Conservation (phyloP, 2,329 filamentous ascomycete species). For the Cladophialophora bantiana region DNA sequence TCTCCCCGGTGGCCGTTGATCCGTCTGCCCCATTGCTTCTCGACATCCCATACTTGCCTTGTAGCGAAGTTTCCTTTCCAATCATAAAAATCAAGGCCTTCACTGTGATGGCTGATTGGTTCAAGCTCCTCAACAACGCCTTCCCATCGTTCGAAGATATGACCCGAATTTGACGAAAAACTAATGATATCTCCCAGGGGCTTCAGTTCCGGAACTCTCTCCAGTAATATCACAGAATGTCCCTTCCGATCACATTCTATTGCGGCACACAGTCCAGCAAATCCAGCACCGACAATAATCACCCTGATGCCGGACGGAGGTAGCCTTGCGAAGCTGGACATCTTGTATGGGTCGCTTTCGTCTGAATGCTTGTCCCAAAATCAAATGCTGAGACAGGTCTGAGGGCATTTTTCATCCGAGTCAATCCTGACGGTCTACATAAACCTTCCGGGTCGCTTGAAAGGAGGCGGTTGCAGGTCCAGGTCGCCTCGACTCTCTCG, state of each 20-base stretch:
- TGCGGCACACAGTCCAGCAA: conserved; percentile 46
- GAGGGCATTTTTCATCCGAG: background rate
- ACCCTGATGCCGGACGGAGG: conserved; percentile 56
- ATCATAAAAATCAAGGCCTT: conserved; percentile 42
- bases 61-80: conserved; percentile 45
- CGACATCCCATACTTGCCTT: conserved; percentile 45
- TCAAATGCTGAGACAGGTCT: background rate
- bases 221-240: conserved; percentile 46
- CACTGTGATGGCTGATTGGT: conserved; percentile 45
- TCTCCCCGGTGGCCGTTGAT: conserved; percentile 48
- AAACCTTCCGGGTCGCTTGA: background rate
- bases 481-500: background rate
- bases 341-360: conserved; percentile 10
- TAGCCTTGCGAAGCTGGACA: conserved; percentile 32
- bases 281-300: conserved; percentile 58
- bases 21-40: conserved; percentile 43
- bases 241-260: conserved; percentile 43
- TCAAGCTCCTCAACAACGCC: conserved; percentile 45
- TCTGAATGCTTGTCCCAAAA: background rate
- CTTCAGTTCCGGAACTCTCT: conserved; percentile 55
- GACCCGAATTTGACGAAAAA: conserved; percentile 42
- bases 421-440: background rate
- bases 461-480: background rate
- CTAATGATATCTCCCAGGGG: conserved; percentile 58
- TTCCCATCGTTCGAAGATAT: conserved; percentile 45